These are phyloP conservation scores for Globisporangium ultimum DNA, from an alignment of 352 stramenopile genomes.

Conservation along the genomic window DNA sequence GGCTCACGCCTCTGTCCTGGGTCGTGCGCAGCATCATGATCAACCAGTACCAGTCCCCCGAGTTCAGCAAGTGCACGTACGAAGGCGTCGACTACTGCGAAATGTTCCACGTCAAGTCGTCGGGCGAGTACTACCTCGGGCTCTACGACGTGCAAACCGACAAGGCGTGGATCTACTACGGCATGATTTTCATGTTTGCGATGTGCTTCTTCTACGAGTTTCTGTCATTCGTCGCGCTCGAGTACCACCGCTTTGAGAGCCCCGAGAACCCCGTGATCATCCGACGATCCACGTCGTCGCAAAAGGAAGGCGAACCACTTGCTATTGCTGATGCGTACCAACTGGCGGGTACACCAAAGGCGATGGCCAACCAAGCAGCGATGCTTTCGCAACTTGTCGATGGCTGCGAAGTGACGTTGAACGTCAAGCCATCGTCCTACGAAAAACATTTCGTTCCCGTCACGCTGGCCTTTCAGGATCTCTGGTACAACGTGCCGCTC, in stretches of 20 bases:
- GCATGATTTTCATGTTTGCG: slow-evolving; percentile 23
- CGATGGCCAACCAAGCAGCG: background rate
- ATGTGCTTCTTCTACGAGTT: slow-evolving; percentile 29
- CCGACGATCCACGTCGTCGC: background rate
- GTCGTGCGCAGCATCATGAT: slow-evolving; percentile 22
- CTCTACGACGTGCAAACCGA: slow-evolving; percentile 26
- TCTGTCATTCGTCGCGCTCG: slow-evolving; percentile 26
- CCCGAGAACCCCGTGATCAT: slow-evolving; percentile 3
- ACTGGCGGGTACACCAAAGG: slow-evolving; percentile 7
- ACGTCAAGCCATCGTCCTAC: background rate
- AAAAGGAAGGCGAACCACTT: too few relatives aligned
- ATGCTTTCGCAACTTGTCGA: background rate
- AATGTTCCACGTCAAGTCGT: background rate
- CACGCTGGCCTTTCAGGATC: too few relatives aligned
- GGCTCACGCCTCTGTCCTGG: slow-evolving; percentile 42
- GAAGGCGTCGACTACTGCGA: too few relatives aligned
- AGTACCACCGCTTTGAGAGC: slow-evolving; percentile 31
- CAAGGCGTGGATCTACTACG: slow-evolving; percentile 19
- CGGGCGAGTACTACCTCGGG: slow-evolving; percentile 12
- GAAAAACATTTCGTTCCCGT: background rate
- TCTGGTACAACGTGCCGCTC: too few relatives aligned
- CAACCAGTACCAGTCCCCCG: slow-evolving; percentile 23
- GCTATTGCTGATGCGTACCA: background rate
- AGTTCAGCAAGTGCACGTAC: too few relatives aligned
- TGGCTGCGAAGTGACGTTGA: background rate